Conservation (phyloP, 2,329 filamentous ascomycete species). For the Hawksworthiomyces lignivorus region DNA sequence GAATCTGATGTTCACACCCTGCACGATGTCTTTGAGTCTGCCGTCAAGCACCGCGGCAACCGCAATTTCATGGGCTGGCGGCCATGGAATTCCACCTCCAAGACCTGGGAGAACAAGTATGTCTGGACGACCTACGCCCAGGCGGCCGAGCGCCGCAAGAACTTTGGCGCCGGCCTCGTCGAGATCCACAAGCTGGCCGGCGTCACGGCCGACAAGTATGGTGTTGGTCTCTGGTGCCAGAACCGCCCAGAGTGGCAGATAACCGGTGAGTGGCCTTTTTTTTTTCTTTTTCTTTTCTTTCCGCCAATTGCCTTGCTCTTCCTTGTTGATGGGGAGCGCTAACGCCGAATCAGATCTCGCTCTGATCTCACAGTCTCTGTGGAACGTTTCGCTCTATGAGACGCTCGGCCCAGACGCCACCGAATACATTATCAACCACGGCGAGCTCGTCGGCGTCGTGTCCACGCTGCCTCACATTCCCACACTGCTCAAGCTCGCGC, state of each 20-base stretch:
- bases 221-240: conserved; percentile 77
- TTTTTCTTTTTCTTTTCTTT: neutral
- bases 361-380: conserved; percentile 79
- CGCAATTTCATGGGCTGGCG: conserved; percentile 72
- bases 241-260: conserved; percentile 89
- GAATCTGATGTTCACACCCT: conserved; percentile 64
- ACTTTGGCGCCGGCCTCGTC: conserved; percentile 78
- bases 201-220: conserved; percentile 58
- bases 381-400: conserved; percentile 90
- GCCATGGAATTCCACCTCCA: conserved; percentile 66
- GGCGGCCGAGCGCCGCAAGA: conserved; percentile 69
- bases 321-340: no score
- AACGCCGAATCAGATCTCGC: conserved; percentile 76
- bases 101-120: conserved; percentile 67
- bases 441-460: conserved; percentile 65
- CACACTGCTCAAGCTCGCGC: conserved; percentile 67
- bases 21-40: conserved; percentile 72
- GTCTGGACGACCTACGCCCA: conserved; percentile 78
- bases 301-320: no score
- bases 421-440: conserved; percentile 94
- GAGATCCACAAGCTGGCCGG: conserved; percentile 71
- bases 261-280: conserved; percentile 56
- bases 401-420: conserved; percentile 85
- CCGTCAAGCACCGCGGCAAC: conserved; percentile 55
- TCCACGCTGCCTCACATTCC: conserved; percentile 77